Evolutionary conservation across 331 rosid genomes (phyloP).

Genomic region (Malus hybrid): DNA sequence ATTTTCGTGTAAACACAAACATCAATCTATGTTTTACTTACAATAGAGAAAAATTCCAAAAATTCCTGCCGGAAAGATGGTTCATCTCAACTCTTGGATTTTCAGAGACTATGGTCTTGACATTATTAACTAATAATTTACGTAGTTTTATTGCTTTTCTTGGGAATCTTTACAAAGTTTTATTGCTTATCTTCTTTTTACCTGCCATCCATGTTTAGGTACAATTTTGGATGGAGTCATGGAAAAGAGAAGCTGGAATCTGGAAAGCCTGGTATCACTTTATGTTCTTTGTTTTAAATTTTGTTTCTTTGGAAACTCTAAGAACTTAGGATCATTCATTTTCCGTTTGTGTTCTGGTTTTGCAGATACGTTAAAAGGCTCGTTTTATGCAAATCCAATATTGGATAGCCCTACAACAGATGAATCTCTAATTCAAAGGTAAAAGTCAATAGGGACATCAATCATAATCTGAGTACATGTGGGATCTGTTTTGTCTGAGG

Average conservation of each 20-base stretch:
- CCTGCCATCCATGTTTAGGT: conserved; percentile 42
- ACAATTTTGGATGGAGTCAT: conserved; percentile 98
- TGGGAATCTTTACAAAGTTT: neutral
- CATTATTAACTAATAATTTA: neutral
- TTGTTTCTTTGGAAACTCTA: neutral
- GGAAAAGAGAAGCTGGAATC: conserved; percentile 97
- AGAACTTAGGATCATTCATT: neutral
- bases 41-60: neutral
- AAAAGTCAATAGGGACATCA: conserved; percentile 5
- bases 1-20: neutral
- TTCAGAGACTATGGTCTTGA: neutral
- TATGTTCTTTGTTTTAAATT: neutral
- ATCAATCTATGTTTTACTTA: neutral
- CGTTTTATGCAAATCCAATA: conserved; percentile 90
- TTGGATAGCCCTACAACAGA: conserved; percentile 84
- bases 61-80: neutral
- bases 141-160: neutral
- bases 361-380: conserved; percentile 85
- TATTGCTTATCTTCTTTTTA: conserved; percentile 5
- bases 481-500: conserved; percentile 8
- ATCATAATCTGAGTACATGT: neutral
- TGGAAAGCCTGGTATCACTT: conserved; percentile 69
- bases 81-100: neutral
- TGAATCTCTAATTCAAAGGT: conserved; percentile 65
- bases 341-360: neutral